Evolutionary conservation across 805 yeast genomes (phyloP).

Genomic region (Saccharomyces kudriavzevii): DNA sequence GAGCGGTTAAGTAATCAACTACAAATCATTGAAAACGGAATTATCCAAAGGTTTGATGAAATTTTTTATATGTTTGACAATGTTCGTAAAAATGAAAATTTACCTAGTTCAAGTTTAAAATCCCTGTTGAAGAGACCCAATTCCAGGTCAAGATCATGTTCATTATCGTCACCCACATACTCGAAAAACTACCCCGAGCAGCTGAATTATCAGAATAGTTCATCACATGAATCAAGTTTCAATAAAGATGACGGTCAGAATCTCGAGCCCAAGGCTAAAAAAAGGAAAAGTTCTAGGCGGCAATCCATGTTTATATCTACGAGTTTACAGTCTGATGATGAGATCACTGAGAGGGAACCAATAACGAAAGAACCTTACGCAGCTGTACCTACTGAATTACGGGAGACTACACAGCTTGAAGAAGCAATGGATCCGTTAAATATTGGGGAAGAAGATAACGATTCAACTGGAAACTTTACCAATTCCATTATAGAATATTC

Average conservation of each 20-base stretch:
- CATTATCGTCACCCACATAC: not conserved
- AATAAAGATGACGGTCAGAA: not conserved
- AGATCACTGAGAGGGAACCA: constrained; percentile 1
- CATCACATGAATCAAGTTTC: not conserved
- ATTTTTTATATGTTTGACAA: constrained; percentile 36
- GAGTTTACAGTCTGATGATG: constrained; percentile 22
- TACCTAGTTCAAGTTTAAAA: constrained; percentile 11
- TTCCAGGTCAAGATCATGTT: not conserved
- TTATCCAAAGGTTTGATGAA: constrained; percentile 38
- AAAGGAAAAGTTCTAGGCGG: constrained; percentile 34
- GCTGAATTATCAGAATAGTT: not conserved
- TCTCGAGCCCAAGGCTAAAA: not conserved
- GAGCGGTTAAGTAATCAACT: constrained; percentile 34
- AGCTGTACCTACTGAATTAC: not conserved
- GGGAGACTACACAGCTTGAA: not conserved
- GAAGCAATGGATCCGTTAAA: not conserved
- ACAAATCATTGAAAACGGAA: constrained; percentile 34
- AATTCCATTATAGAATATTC: constrained; percentile 28
- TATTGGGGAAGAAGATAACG: constrained; percentile 1
- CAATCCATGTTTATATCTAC: constrained; percentile 34
- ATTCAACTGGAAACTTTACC: constrained; percentile 17
- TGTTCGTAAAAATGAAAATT: constrained; percentile 36
- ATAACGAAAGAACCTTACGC: constrained; percentile 2
- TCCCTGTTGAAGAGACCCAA: not conserved
- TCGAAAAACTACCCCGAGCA: not conserved